Evolutionary conservation across 2,329 filamentous ascomycete genomes (phyloP).

Genomic region (Periglandula ipomoeae): DNA sequence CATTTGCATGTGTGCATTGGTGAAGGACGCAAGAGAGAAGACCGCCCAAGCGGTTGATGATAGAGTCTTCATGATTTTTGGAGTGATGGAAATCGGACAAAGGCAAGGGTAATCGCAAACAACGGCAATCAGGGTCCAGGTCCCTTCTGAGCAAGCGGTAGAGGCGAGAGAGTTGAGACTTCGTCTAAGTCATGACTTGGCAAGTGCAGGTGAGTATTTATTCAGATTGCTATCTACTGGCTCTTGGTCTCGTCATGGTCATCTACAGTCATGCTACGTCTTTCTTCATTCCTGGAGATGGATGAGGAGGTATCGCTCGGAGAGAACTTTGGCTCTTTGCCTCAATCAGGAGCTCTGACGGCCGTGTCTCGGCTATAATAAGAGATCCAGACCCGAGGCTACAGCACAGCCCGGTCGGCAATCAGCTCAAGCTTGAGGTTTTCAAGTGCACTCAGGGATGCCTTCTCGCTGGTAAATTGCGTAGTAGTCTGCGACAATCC

Average conservation of each 20-base stretch:
- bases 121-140: too few relatives aligned
- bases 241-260: not conserved
- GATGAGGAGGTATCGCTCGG: not conserved
- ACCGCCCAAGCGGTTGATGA: slow-evolving; percentile 23
- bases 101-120: not conserved
- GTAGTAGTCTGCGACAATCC: not conserved
- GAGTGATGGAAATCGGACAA: not conserved
- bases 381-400: not conserved
- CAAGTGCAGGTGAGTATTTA: not conserved
- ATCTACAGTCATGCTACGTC: not conserved
- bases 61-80: slow-evolving; percentile 32
- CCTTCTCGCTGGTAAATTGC: not conserved
- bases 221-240: not conserved
- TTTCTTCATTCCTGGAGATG: slow-evolving; percentile 1
- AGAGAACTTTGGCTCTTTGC: not conserved
- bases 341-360: not conserved
- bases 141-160: too few relatives aligned
- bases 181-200: not conserved
- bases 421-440: not conserved
- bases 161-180: not conserved
- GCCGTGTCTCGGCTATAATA: not conserved
- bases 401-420: not conserved
- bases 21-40: not conserved
- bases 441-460: not conserved
- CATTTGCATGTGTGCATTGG: slow-evolving; percentile 48